Percentiles rank a stretch among this genome's conserved stretches.
These are phyloP conservation scores for Populus euphratica DNA, from an alignment of 345 rosid species.

Conservation along the genomic window DNA sequence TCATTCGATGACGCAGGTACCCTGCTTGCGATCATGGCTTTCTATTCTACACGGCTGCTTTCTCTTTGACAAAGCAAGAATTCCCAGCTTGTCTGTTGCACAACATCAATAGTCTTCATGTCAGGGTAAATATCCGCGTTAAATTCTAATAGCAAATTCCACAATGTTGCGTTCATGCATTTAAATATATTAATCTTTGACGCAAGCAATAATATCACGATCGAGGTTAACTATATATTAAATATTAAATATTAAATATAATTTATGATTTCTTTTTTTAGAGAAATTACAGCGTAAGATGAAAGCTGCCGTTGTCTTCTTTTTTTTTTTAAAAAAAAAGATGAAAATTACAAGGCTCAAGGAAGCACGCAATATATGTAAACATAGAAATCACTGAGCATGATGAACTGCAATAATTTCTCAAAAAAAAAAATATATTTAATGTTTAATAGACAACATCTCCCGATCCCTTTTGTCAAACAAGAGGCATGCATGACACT, in stretches of 20 bases:
- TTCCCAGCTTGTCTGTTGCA: neutral
- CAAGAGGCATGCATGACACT: neutral
- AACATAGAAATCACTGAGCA: neutral
- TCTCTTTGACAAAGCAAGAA: no score
- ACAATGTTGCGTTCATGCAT: neutral
- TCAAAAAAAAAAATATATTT: neutral
- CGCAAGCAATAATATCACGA: no score
- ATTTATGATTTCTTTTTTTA: no score
- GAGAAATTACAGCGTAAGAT: no score
- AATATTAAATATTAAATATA: no score
- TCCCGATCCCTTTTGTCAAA: neutral
- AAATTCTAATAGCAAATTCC: neutral
- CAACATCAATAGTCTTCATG: neutral
- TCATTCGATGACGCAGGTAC: neutral
- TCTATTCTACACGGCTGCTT: neutral
- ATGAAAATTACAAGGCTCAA: no score
- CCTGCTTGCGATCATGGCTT: constrained; percentile 18
- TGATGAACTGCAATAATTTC: neutral
- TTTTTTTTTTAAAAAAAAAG: no score
- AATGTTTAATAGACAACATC: neutral
- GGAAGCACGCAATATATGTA: neutral
- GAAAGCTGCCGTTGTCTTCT: neutral
- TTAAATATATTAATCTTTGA: neutral
- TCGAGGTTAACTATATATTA: no score
- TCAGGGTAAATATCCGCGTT: neutral